Percentiles rank a stretch among this genome's conserved stretches.
Evolutionary conservation across 1,139 yeast genomes (phyloP).

Genomic region (Geotrichum carabidarum): DNA sequence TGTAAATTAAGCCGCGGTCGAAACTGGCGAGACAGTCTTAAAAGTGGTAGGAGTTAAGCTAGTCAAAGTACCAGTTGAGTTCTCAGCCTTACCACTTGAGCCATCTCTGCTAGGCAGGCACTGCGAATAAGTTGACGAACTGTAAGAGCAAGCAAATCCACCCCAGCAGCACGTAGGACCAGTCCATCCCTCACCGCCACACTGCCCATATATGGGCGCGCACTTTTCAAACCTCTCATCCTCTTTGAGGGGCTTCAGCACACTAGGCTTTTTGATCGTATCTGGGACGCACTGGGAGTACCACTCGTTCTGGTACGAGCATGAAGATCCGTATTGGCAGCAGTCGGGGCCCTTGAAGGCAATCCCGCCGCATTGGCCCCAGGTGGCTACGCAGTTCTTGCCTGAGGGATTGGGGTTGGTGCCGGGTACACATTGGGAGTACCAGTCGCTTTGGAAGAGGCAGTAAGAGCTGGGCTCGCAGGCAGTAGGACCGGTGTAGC

Average conservation of each 20-base stretch:
- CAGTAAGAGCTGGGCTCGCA: slow-evolving; percentile 17
- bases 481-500: slow-evolving; percentile 18
- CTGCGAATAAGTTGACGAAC: slow-evolving; percentile 7
- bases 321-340: slow-evolving; percentile 9
- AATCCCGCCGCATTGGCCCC: slow-evolving; percentile 16
- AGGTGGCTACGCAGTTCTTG: not conserved
- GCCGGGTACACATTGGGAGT: slow-evolving; percentile 18
- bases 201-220: slow-evolving; percentile 13
- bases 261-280: not conserved
- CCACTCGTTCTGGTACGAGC: slow-evolving; percentile 4
- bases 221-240: not conserved
- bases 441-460: slow-evolving; percentile 12
- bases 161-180: slow-evolving; percentile 16
- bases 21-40: too few relatives aligned
- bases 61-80: too few relatives aligned
- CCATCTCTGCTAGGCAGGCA: slow-evolving; percentile 7
- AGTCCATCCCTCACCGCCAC: slow-evolving; percentile 15
- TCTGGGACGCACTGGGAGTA: slow-evolving; percentile 10
- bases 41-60: too few relatives aligned
- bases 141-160: slow-evolving; percentile 5
- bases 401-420: not conserved
- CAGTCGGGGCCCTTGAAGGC: slow-evolving; percentile 12
- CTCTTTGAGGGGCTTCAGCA: not conserved
- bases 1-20: too few relatives aligned
- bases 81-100: too few relatives aligned